phyloP scores from a whole-genome alignment of 2,329 filamentous ascomycete species.

The Xylariales sp. region DNA sequence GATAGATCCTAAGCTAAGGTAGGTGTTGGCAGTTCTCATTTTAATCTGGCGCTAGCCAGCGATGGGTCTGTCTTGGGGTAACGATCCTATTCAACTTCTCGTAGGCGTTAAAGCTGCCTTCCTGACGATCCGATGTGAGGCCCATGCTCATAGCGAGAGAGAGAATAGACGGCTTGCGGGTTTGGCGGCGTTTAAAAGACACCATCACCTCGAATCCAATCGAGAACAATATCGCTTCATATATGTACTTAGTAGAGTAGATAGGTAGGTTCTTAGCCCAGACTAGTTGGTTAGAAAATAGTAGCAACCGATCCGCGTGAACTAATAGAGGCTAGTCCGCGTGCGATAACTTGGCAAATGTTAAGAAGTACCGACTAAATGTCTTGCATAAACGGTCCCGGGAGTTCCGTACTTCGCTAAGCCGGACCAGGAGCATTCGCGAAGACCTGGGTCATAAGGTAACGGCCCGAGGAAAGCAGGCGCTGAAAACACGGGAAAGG shows the following conservation, averaged over 20 bases:
- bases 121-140: no score
- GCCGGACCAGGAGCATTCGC: not conserved
- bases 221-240: no score
- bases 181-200: not conserved
- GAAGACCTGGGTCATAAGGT: not conserved
- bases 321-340: not conserved
- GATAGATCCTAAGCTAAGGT: not conserved
- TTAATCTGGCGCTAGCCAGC: constrained; percentile 6
- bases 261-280: no score
- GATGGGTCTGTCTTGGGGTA: not conserved
- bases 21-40: not conserved
- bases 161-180: no score
- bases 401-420: not conserved
- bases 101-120: no score
- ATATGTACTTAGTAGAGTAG: no score
- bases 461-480: constrained; percentile 6
- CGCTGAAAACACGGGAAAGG: constrained; percentile 6
- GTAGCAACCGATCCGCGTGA: not conserved
- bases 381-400: constrained; percentile 20
- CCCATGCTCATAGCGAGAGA: no score
- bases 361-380: not conserved
- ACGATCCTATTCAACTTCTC: not conserved
- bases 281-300: not conserved
- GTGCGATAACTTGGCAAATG: constrained; percentile 13
- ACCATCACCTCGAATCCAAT: not conserved